Conservation (phyloP, 257 asterid genomes). For the Solanum sejunctum region DNA sequence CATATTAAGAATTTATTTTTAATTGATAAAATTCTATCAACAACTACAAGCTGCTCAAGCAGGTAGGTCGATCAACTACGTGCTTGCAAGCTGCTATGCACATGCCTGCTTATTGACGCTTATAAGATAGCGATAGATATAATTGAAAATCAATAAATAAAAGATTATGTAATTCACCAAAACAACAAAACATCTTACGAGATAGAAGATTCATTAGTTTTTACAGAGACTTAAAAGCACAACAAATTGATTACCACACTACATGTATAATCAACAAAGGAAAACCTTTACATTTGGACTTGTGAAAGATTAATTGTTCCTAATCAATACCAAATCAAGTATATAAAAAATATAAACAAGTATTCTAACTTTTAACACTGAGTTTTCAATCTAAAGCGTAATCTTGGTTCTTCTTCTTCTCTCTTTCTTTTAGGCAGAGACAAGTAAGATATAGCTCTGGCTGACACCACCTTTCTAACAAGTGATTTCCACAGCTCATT, state of each 20-base stretch:
- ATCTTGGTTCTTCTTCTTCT: slow-evolving; percentile 31
- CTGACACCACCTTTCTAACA: slow-evolving; percentile 53
- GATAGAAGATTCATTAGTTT: not conserved
- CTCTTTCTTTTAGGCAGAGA: slow-evolving; percentile 52
- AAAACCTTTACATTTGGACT: not conserved
- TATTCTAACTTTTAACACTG: not conserved
- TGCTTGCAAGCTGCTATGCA: no score
- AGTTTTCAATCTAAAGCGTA: slow-evolving; percentile 16
- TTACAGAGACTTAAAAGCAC: not conserved
- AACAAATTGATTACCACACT: not conserved
- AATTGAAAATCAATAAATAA: not conserved
- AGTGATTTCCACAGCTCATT: slow-evolving; percentile 55
- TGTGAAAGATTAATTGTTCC: not conserved
- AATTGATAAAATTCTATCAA: not conserved
- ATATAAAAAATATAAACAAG: not conserved
- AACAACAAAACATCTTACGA: not conserved
- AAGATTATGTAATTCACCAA: not conserved
- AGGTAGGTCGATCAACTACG: no score
- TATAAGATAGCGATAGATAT: not conserved
- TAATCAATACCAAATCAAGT: not conserved
- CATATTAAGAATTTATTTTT: not conserved
- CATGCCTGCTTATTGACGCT: no score
- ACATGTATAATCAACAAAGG: not conserved
- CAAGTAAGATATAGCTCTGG: slow-evolving; percentile 39
- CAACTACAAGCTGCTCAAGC: no score